Evolutionary conservation across 257 asterid species (phyloP).

Genomic region (Linderniella brevidens): DNA sequence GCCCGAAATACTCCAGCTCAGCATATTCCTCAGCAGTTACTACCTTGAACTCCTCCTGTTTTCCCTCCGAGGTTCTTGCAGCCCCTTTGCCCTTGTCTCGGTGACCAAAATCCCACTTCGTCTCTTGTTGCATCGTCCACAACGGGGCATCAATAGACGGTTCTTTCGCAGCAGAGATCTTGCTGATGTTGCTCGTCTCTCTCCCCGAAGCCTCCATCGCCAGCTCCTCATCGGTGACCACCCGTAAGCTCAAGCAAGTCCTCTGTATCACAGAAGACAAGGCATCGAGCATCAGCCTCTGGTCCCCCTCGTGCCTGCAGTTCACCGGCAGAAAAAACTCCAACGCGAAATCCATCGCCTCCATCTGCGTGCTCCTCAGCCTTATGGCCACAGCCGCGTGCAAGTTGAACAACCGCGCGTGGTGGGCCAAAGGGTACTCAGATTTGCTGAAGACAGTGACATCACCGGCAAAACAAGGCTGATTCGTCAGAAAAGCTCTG

Average conservation of each 20-base stretch:
- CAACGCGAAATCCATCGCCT: constrained; percentile 56
- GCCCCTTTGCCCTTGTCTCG: too few species aligned
- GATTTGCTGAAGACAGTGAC: constrained; percentile 54
- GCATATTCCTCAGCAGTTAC: not conserved
- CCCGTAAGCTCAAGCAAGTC: constrained; percentile 45
- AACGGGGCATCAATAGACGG: not conserved
- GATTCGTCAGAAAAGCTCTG: constrained; percentile 52
- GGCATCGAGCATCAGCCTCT: constrained; percentile 43
- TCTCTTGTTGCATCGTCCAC: too few species aligned
- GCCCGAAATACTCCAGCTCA: not conserved
- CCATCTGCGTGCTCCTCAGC: constrained; percentile 44
- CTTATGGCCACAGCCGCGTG: constrained; percentile 84
- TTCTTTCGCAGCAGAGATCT: too few species aligned
- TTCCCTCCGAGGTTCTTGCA: too few species aligned
- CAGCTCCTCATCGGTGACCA: constrained; percentile 55
- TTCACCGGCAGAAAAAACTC: constrained; percentile 69
- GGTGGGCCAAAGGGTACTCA: constrained; percentile 87
- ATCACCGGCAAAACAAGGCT: constrained; percentile 69
- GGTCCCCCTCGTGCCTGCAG: constrained; percentile 50
- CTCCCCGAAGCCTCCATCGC: constrained; percentile 15
- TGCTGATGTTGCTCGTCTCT: not conserved
- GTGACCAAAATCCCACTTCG: too few species aligned
- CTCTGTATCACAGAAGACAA: constrained; percentile 53
- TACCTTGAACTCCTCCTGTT: too few species aligned
- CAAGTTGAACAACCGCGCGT: constrained; percentile 67